A percentile compares a stretch with the other conserved stretches of the same genome.
Conservation (phyloP, 2,329 filamentous ascomycete genomes). For the Colletotrichum destructivum region DNA sequence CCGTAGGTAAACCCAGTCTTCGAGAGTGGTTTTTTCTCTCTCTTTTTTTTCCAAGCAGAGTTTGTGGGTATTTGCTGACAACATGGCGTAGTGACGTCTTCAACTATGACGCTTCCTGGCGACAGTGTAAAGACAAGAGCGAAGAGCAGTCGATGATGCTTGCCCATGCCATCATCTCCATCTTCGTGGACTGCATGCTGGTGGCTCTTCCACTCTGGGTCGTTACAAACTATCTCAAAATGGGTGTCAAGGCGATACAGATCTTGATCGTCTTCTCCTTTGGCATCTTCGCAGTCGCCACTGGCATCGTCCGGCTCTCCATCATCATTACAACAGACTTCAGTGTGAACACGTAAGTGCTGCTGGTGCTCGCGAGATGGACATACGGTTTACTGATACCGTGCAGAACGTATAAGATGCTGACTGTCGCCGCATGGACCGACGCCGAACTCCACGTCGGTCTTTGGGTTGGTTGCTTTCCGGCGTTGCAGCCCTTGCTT, state of each 20-base stretch:
- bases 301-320: slow-evolving; percentile 56
- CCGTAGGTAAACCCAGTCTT: slow-evolving; percentile 27
- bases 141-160: slow-evolving; percentile 52
- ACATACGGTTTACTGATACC: background rate
- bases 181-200: slow-evolving; percentile 54
- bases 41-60: no score
- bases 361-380: no score
- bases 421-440: slow-evolving; percentile 55
- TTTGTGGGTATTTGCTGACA: background rate
- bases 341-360: slow-evolving; percentile 51
- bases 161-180: slow-evolving; percentile 50
- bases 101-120: slow-evolving; percentile 28
- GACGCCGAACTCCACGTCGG: slow-evolving; percentile 59
- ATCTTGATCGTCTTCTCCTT: slow-evolving; percentile 56
- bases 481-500: slow-evolving; percentile 53
- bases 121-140: slow-evolving; percentile 47
- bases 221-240: slow-evolving; percentile 54
- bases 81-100: slow-evolving; percentile 23
- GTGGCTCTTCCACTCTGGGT: slow-evolving; percentile 56
- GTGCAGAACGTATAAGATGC: slow-evolving; percentile 55
- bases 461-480: slow-evolving; percentile 60
- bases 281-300: slow-evolving; percentile 55
- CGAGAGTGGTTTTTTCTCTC: no score
- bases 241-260: slow-evolving; percentile 51
- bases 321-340: slow-evolving; percentile 52